Evolutionary conservation across 108 stramenopile species (phyloP).

Genomic region (Nitzschia sp.): DNA sequence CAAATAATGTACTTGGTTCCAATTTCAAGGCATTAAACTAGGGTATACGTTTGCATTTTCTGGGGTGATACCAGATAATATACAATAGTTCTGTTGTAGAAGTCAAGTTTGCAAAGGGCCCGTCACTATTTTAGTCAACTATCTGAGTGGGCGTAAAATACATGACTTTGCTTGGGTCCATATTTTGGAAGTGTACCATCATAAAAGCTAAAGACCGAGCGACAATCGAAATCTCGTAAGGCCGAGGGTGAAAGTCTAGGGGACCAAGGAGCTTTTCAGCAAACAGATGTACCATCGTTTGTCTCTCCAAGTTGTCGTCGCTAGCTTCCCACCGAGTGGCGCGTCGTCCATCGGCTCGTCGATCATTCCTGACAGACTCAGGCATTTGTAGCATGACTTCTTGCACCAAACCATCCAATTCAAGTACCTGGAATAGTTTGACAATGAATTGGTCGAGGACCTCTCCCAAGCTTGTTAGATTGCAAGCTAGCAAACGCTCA

Average conservation of each 20-base stretch:
- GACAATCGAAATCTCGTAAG: not conserved
- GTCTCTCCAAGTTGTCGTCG: not conserved
- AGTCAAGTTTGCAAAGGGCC: too few relatives aligned
- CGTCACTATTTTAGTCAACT: not conserved
- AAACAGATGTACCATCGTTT: constrained; percentile 7
- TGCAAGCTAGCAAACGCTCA: constrained; percentile 23
- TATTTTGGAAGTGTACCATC: not conserved
- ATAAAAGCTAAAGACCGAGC: not conserved
- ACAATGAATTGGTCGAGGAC: constrained; percentile 45
- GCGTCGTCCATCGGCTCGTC: not conserved
- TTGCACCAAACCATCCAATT: constrained; percentile 4
- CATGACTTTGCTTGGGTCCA: not conserved
- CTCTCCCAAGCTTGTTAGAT: constrained; percentile 25
- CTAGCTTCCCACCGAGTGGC: not conserved
- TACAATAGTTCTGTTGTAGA: too few relatives aligned
- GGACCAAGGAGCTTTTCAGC: not conserved
- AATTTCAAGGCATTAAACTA: too few relatives aligned
- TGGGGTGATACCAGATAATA: too few relatives aligned
- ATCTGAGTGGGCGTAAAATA: not conserved
- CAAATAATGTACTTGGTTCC: too few relatives aligned
- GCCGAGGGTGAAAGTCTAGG: constrained; percentile 5
- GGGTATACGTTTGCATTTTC: too few relatives aligned
- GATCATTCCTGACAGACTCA: not conserved
- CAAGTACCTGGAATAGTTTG: constrained; percentile 31
- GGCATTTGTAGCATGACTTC: not conserved